Percentiles rank a stretch among this genome's conserved stretches.
Evolutionary conservation across 176 grass and related monocot genomes (phyloP).

Genomic region (Oryza australiensis): DNA sequence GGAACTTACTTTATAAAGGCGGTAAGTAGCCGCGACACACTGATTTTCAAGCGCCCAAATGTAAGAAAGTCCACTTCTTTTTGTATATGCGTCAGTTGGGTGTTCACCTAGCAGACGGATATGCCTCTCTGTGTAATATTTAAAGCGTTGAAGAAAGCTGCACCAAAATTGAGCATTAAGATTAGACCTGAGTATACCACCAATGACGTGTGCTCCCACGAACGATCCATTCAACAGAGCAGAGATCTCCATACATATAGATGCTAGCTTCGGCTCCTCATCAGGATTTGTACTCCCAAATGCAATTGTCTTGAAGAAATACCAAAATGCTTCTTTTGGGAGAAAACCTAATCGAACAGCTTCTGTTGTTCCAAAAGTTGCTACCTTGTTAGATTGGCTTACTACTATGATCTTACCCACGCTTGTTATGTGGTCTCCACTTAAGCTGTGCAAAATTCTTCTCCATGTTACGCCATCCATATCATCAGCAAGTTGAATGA

Average conservation of each 20-base stretch:
- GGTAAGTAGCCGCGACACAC: background rate
- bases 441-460: background rate
- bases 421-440: background rate
- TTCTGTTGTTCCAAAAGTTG: background rate
- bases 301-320: background rate
- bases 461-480: background rate
- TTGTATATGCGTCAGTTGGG: background rate
- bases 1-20: background rate
- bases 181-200: background rate
- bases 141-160: background rate
- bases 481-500: background rate
- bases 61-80: no score
- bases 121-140: background rate
- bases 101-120: background rate
- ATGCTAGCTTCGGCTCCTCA: background rate
- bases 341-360: background rate
- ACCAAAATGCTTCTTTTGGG: background rate
- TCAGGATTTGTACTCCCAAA: slow-evolving; percentile 19
- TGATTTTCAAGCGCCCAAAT: background rate
- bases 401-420: slow-evolving; percentile 24
- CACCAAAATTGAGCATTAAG: background rate
- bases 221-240: background rate
- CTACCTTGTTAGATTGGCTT: background rate
- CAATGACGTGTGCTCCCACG: accelerated
- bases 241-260: background rate